Evolutionary conservation across 495 filamentous ascomycete genomes (phyloP).

Genomic region (Penicillium longicatenatum): DNA sequence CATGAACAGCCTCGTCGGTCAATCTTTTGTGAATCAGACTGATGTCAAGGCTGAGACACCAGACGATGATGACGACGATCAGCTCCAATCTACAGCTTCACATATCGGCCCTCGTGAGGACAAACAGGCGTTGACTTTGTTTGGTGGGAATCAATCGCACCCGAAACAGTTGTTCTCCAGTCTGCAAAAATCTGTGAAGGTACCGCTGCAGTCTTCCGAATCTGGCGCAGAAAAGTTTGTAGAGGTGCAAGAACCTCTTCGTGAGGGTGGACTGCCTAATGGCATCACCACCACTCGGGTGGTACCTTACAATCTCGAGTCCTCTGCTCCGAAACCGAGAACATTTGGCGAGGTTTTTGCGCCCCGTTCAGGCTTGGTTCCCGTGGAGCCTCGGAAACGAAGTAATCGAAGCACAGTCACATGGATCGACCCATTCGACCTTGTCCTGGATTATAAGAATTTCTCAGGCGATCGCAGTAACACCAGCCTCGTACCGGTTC

Average conservation of each 20-base stretch:
- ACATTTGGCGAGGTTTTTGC: constrained; percentile 84
- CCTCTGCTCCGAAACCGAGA: constrained; percentile 41
- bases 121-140: constrained; percentile 68
- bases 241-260: constrained; percentile 51
- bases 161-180: constrained; percentile 84
- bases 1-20: constrained; percentile 51
- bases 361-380: constrained; percentile 64
- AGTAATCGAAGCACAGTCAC: constrained; percentile 27
- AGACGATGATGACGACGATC: constrained; percentile 42
- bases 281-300: constrained; percentile 73
- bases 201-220: constrained; percentile 39
- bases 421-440: constrained; percentile 49
- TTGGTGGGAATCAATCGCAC: constrained; percentile 42
- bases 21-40: constrained; percentile 38
- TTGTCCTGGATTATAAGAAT: constrained; percentile 35
- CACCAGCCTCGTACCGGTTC: constrained; percentile 42
- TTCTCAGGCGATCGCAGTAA: constrained; percentile 45
- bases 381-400: constrained; percentile 59
- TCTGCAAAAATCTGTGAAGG: constrained; percentile 57
- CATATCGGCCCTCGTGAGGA: constrained; percentile 41
- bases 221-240: constrained; percentile 44
- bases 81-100: constrained; percentile 24
- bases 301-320: constrained; percentile 53
- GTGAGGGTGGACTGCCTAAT: constrained; percentile 67
- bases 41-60: constrained; percentile 43